Conservation (phyloP, 73 alveolate genomes). For the Paramecium tetraurelia region DNA sequence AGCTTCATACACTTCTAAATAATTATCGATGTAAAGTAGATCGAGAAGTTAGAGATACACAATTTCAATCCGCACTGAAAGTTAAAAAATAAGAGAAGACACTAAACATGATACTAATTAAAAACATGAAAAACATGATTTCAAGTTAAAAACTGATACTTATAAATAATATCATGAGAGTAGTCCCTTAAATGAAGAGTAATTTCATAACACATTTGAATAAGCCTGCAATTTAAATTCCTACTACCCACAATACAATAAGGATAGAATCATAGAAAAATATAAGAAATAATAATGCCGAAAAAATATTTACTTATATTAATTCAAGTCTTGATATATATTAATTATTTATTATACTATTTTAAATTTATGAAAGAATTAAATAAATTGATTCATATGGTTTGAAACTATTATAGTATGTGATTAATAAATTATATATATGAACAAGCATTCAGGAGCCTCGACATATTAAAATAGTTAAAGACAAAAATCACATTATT, state of each 20-base stretch:
- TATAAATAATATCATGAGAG: neutral
- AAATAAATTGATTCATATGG: neutral
- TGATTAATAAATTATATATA: neutral
- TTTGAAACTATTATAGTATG: neutral
- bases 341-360: neutral
- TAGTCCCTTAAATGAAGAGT: neutral
- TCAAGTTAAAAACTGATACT: neutral
- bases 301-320: neutral
- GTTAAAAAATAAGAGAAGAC: neutral
- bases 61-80: neutral
- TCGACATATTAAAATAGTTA: neutral
- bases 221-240: neutral
- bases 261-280: neutral
- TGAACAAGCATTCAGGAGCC: neutral
- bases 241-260: neutral
- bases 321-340: neutral
- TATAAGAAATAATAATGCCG: neutral
- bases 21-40: constrained; percentile 6
- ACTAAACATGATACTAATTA: neutral
- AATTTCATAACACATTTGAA: neutral
- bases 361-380: neutral
- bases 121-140: neutral
- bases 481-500: neutral
- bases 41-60: neutral
- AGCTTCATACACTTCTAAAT: neutral